Evolutionary conservation across 192 early-diverging fungal species (phyloP), one percentile per base, ranked within the genome.

Genomic region (Polychytrium aggregatum): DNA sequence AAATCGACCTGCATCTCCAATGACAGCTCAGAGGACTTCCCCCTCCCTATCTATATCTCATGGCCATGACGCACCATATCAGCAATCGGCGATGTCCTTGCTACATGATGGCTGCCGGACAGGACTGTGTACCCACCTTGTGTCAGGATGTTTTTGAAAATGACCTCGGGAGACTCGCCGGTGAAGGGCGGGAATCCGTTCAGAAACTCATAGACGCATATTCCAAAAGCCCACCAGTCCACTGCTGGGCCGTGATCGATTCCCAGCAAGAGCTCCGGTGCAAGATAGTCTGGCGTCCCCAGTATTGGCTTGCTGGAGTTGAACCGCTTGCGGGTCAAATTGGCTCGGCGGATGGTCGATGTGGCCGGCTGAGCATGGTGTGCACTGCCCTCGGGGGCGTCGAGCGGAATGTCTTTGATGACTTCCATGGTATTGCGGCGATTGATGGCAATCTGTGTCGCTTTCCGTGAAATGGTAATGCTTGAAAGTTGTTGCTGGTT

Each of bases 211-310:
- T 84, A 97, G 25, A 92, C 50, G 41, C 88, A 87, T 26, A 95
- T 81, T 22, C 94, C 94, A 14, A 96, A 59, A 1, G 88, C 78
- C 94, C 94, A 97, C 90, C 89, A 97, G 53, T 97, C 94, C 8
- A 95, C 94, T 1, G 81, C 82, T 2, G 78, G 71, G 8, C 78
- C 83, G 54, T 95, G 85, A 16, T 83, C 84, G 11, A 85, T 78
- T 5, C 91, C 88, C 8, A 90, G 74, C 33, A 94, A 67, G 18
- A 97, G 67, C 60, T 97, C 94, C 3, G 92, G 94, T 0, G 92
- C 92, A 41, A 97, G 53, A 34, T 92, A 95, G 56, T 97, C 94
- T 1, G 94, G 94, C 1, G 94, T 94, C 7, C 94, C 94, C 3
- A 69, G 34, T 6, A 75, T 8, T 7, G 41, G 24, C 38, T 71